Base-by-base conservation (phyloP, 1,284 basidiomycete species). In the Trichosporon sp. region DNA sequence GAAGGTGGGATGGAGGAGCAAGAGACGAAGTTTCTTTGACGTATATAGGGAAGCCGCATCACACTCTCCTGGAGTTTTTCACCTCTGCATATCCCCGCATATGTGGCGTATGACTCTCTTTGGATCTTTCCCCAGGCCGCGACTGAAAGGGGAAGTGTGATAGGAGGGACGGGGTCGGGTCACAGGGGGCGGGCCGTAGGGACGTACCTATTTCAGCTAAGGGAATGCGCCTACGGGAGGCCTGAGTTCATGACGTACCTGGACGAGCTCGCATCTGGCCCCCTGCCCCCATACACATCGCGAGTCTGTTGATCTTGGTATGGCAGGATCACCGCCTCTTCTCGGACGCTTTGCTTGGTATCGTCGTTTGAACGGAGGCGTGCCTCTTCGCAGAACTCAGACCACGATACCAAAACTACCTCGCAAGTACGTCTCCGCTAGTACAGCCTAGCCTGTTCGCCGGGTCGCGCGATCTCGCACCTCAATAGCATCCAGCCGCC, bases 11-110 rank as follows among this genome's bases (percentile, higher is more conserved):
- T 58, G 2, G 25, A 29, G 53, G 53, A 58, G 25, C 15, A 13
- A 58, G 53, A 58, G 53, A 58, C 27, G 15, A 58, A 58, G 53
- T 58, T 58, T 58, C 53, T 58, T 58, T 58, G 27, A 8, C 53
- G 53, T 58, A 58, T 58, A 58, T 58, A 58, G 27, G 53, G 53
- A 13, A 58, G 53, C 7, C 27, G 53, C 53, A 58, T 58, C 53
- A 31, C 53, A 58, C 53, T 58, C 53, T 58, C 5, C 18, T 58
- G 53, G 53, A 58, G 53, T 58, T 58, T 58, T 58, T 58, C 29
- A 31, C 29, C 7, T 31, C 13, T 58, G 53, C 53, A 58, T 58
- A 58, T 58, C 15, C 53, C 53, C 53, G 53, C 25, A 58, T 8
- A 58, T 58, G 53, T 58, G 53, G 53, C 53, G 23, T 4, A 5